Evolutionary conservation across 225 moss, liverwort and hornwort genomes (phyloP), one percentile per base, ranked within the genome.

Genomic region (Marchantia paleacea): DNA sequence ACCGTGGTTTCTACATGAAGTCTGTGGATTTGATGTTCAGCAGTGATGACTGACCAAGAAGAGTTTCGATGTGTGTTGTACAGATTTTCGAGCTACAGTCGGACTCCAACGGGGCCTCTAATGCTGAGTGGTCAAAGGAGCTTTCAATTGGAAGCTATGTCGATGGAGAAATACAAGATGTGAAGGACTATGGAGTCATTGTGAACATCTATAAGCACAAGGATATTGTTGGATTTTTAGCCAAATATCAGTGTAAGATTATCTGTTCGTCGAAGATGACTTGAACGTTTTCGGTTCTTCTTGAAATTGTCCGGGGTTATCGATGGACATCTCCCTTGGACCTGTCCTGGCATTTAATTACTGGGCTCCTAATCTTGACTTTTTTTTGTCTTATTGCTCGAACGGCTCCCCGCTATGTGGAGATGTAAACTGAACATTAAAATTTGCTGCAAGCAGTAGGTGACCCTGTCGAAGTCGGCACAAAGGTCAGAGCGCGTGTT

Each of bases 141-240:
- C 85, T 95, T 81, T 80, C 83, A 47, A 88, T 94, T 83, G 99
- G 99, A 85, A 85, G 84, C 24, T 80, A 82, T 81, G 92, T 90
- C 61, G 85, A 87, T 58, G 99, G 94, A 81, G 92, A 89, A 89
- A 85, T 95, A 51, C 95, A 92, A 81, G 99, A 99, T 75, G 84
- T 95, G 31, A 95, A 95, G 84, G 95, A 95, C 71, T 99, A 94
- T 75, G 99, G 99, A 84, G 92, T 99, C 68, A 95, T 99, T 52
- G 78, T 99, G 76, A 99, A 88, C 62, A 82, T 99, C 16, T 89
- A 81, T 52, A 89, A 82, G 69, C 85, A 95, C 71, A 64, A 91
- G 24, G 92, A 94, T 69, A 77, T 99, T 31, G 92, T 99, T 73
- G 99, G 99, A 30, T 99, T 99, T 82, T 81, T 95, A 52, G 92